phyloP scores from a whole-genome alignment of 768 basidiomycete species.

The Trametes cinnabarina region DNA sequence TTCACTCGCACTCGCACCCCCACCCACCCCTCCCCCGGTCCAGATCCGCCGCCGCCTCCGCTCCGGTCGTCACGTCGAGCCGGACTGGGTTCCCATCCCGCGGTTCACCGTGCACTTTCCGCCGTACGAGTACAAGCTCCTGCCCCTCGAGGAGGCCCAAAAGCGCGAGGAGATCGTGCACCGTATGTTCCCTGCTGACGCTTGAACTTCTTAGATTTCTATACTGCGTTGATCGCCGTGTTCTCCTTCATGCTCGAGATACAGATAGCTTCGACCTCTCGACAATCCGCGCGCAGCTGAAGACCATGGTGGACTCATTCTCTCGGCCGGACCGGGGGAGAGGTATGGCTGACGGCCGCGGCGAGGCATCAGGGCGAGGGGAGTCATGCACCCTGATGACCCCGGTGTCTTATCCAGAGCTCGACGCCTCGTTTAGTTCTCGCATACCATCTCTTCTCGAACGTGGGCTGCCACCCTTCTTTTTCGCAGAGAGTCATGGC shows the following conservation, averaged over 20 bases:
- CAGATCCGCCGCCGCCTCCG: background rate
- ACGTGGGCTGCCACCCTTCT: background rate
- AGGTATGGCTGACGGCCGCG: conserved; percentile 1
- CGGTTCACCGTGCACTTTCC: background rate
- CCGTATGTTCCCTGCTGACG: conserved; percentile 4
- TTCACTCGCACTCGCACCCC: background rate
- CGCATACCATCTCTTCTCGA: background rate
- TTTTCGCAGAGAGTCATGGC: background rate
- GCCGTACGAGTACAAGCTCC: conserved; percentile 11
- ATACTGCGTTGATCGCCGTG: background rate
- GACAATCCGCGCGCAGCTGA: conserved; percentile 4
- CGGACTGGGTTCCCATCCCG: background rate
- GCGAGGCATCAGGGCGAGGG: background rate
- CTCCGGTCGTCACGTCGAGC: background rate
- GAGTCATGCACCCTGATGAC: background rate
- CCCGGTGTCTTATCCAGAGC: background rate
- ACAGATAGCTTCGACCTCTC: background rate
- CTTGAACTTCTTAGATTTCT: background rate
- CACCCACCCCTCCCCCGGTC: background rate
- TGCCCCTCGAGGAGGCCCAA: conserved; percentile 6
- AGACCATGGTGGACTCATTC: background rate
- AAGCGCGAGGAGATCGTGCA: conserved; percentile 8
- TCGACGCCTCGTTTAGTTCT: background rate
- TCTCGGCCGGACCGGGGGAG: conserved; percentile 5
- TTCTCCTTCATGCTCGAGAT: background rate